A percentile compares a stretch with the other conserved stretches of the same genome.
phyloP scores from a whole-genome alignment of 2,329 filamentous ascomycete genomes.

The Endothia cerciana region DNA sequence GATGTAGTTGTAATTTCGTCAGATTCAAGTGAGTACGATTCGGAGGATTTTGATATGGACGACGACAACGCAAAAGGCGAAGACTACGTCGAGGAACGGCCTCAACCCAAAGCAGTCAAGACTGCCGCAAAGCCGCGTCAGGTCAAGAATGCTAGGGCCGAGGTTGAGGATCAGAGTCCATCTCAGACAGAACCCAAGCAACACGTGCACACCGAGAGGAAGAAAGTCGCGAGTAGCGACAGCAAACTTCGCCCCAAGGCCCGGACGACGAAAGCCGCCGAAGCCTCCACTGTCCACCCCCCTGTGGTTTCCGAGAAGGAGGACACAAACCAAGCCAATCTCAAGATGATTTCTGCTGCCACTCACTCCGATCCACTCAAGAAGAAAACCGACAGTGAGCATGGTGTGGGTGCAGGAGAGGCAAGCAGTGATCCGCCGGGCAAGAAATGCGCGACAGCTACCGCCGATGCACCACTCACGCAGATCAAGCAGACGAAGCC shows the following conservation, averaged over 20 bases:
- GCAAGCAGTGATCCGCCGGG: not conserved
- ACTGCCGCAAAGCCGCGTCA: not conserved
- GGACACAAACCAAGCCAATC: not conserved
- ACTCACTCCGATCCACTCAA: not conserved
- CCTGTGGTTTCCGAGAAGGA: not conserved
- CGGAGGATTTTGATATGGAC: not conserved
- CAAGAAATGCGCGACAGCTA: not conserved
- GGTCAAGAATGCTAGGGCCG: not conserved
- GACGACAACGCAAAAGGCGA: not conserved
- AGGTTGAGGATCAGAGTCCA: not conserved
- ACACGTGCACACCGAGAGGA: not conserved
- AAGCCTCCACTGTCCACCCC: not conserved
- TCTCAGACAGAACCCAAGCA: not conserved
- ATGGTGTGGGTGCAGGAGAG: not conserved
- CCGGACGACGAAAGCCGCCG: not conserved
- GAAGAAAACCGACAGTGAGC: not conserved
- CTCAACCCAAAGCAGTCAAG: not conserved
- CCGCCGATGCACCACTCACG: not conserved
- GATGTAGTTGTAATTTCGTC: not conserved
- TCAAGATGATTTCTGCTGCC: not conserved
- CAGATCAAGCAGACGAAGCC: not conserved
- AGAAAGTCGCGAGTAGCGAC: not conserved
- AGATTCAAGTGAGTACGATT: not conserved
- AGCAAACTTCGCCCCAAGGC: not conserved
- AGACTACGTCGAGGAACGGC: not conserved